Percentiles rank a stretch among this genome's conserved stretches.
Conservation (phyloP, 257 asterid genomes). For the Salvia splendens region DNA sequence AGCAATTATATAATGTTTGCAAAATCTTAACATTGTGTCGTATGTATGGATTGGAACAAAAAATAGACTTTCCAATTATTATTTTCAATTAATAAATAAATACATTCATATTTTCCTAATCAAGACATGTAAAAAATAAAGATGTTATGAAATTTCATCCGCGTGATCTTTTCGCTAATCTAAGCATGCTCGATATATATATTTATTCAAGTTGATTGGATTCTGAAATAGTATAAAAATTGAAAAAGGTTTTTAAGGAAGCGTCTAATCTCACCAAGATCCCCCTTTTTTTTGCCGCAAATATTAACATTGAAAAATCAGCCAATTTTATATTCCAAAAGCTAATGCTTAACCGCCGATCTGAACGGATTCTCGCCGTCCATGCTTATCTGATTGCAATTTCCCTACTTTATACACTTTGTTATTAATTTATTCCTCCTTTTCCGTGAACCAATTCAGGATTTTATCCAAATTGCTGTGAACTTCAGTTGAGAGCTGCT, state of each 20-base stretch:
- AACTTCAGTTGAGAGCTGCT: slow-evolving; percentile 11
- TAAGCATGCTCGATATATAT: no score
- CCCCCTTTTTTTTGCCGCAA: neutral
- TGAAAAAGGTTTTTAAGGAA: slow-evolving; percentile 8
- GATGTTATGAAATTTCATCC: no score
- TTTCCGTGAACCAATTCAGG: neutral
- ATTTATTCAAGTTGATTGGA: no score
- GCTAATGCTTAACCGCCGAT: slow-evolving; percentile 29
- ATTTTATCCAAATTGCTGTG: slow-evolving; percentile 10
- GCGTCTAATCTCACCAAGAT: slow-evolving; percentile 14
- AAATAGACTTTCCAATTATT: no score
- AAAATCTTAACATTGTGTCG: no score
- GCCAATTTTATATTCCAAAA: slow-evolving; percentile 18
- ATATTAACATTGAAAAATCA: neutral
- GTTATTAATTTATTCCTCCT: neutral
- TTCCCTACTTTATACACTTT: neutral
- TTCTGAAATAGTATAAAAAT: no score
- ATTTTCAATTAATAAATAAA: no score
- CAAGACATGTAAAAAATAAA: no score
- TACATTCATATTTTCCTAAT: no score
- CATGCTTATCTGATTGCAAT: slow-evolving; percentile 35
- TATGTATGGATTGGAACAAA: no score
- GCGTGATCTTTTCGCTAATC: no score
- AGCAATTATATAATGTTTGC: no score
- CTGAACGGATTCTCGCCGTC: slow-evolving; percentile 26